Base-by-base conservation (phyloP, 2,329 filamentous ascomycete genomes). In the Triangularia setosa region DNA sequence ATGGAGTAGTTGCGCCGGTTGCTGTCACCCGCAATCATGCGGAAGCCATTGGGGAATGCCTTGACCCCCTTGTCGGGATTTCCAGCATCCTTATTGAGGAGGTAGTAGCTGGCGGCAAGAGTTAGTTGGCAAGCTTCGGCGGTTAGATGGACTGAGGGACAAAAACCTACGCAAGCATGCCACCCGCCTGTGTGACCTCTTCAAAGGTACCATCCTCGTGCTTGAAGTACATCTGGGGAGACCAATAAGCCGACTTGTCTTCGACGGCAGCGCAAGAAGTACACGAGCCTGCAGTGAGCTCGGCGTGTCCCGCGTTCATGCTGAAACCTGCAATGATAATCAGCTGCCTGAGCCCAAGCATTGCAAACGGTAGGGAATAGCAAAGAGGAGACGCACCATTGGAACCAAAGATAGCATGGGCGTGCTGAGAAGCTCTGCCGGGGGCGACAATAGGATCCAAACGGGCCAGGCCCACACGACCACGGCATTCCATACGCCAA, bases 181-280 rank as follows among this genome's bases (percentile, higher is more conserved):
- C 92, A 67, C 92, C 92, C 59, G 90, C 84, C 74, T 95, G 88
- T 1, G 83, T 77, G 55, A 96, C 91, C 63, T 90, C 76, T 71
- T 90, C 84, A 59, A 86, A 86, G 63, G 87, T 80, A 64, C 89
- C 86, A 69, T 90, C 89, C 12, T 74, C 73, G 72, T 93, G 85
- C 73, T 88, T 77, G 76, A 96, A 97, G 79, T 94, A 93, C 68
- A 96, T 74, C 1, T 85, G 79, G 0, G 93, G 93, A 60, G 87
- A 86, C 91, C 92, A 97, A 79, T 97, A 97, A 30, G 87, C 88
- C n/a, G 92, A 96, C 78, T 88, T 90, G 78, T 97, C 93, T 78
- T 94, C 83, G 40, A 81, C 87, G 52, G 96, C 90, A 63, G 84
- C 86, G 75, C 92, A 96, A 11, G 91, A 93, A 1, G 92, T 95